Evolutionary conservation across 2,329 filamentous ascomycete genomes (phyloP), one percentile per base, ranked within the genome.

Genomic region (Cladosporium sp.): DNA sequence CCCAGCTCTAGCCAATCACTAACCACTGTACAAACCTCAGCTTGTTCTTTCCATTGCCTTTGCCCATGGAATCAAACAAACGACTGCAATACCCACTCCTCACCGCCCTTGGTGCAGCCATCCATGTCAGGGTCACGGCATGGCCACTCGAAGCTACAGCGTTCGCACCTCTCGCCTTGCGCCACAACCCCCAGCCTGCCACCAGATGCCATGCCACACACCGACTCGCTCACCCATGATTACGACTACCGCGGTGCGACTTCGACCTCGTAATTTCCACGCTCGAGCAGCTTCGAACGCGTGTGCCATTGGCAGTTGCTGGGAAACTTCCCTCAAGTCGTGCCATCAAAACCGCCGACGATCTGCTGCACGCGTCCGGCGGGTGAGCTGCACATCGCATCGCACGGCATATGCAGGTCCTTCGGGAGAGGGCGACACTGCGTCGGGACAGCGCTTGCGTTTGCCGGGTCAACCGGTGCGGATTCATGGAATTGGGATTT

Each of bases 381-480:
- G 39, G 25, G 32, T 44, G 39, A 44, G 52, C 39, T 45, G 52
- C 52, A 37, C 6, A 13, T 24, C 9, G 13, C 51, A 47, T 47
- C 40, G 52, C 39, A 55, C 52, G 47, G 34, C 52, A 55, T 55
- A 47, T 55, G 52, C 52, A 55, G 52, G 52, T 47, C 52, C 52
- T 17, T 47, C 52, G 52, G 52, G 19, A 39, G 36, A 40, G 52
- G 24, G n/a, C n/a, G 15, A 32, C 50, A 42, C 24, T 25, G 36
- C 24, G 17, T 35, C 37, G 50, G 50, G 28, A 53, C 24, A 12
- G 9, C 7, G 25, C n/a, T n/a, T n/a, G 17, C n/a, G 9, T 20
- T 40, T 28, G 49, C 49, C 50, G 37, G 50, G 24, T 19, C 36
- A 44, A 53, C 50, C 50, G 37, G 37, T n/a, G 8, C 12, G 32